Percentiles rank a stretch among this genome's conserved stretches.
Conservation (phyloP, 805 yeast genomes). For the Metschnikowia sp. region DNA sequence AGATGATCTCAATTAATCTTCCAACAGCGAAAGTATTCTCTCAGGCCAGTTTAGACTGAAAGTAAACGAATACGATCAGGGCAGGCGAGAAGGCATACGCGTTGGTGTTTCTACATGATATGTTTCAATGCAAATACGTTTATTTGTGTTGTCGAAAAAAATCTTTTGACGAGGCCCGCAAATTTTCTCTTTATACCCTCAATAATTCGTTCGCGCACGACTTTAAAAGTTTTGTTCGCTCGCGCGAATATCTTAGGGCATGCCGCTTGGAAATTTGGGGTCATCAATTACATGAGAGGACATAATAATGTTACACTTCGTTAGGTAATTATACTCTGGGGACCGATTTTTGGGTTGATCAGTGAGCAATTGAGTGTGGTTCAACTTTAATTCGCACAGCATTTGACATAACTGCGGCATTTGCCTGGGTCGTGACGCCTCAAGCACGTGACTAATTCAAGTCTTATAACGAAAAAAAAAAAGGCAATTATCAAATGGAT, state of each 20-base stretch:
- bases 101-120: slow-evolving; percentile 23
- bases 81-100: slow-evolving; percentile 48
- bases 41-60: slow-evolving; percentile 45
- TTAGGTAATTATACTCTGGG: too few relatives aligned
- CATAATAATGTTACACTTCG: too few relatives aligned
- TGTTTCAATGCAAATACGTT: slow-evolving; percentile 3
- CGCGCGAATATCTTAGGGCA: background rate
- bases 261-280: background rate
- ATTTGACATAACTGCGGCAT: too few relatives aligned
- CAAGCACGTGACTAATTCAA: too few relatives aligned
- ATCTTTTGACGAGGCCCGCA: background rate
- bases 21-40: slow-evolving; percentile 47
- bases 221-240: background rate
- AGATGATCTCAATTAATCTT: slow-evolving; percentile 38
- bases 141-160: slow-evolving; percentile 1
- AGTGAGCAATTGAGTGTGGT: too few relatives aligned
- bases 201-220: too few relatives aligned
- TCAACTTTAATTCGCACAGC: too few relatives aligned
- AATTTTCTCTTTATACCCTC: slow-evolving; percentile 1
- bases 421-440: too few relatives aligned
- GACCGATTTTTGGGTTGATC: too few relatives aligned
- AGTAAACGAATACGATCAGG: slow-evolving; percentile 48
- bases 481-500: too few relatives aligned
- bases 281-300: too few relatives aligned
- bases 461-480: too few relatives aligned